phyloP scores from a whole-genome alignment of 2,329 filamentous ascomycete genomes.

The Colletotrichum sp. region DNA sequence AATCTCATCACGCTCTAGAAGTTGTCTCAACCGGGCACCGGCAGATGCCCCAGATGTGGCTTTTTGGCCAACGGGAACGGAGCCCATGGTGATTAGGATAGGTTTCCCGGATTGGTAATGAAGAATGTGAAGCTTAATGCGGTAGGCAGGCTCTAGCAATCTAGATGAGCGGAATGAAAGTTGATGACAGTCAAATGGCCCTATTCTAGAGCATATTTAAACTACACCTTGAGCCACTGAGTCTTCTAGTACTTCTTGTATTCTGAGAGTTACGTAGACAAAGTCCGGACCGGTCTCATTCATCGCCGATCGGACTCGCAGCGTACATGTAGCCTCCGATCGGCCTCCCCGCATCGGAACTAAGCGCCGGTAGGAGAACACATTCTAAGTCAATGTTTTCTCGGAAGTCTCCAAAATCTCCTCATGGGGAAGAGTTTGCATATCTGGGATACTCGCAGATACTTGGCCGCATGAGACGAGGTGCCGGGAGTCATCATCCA shows the following conservation, averaged over 20 bases:
- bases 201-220: background rate
- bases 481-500: background rate
- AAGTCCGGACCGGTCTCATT: background rate
- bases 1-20: background rate
- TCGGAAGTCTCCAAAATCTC: background rate
- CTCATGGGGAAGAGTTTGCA: background rate
- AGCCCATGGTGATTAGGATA: background rate
- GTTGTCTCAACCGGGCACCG: background rate
- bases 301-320: background rate
- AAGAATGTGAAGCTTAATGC: background rate
- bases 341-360: background rate
- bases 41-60: background rate
- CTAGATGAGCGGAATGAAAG: background rate
- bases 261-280: background rate
- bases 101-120: rapidly evolving
- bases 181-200: background rate
- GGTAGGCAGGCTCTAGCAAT: background rate
- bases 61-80: background rate
- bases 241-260: rapidly evolving
- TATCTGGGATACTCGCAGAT: background rate
- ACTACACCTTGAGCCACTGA: background rate
- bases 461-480: background rate
- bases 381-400: background rate
- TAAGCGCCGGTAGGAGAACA: background rate
- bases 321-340: background rate